Evolutionary conservation across 352 stramenopile species (phyloP).

Genomic region (Thalassiosira exigua): DNA sequence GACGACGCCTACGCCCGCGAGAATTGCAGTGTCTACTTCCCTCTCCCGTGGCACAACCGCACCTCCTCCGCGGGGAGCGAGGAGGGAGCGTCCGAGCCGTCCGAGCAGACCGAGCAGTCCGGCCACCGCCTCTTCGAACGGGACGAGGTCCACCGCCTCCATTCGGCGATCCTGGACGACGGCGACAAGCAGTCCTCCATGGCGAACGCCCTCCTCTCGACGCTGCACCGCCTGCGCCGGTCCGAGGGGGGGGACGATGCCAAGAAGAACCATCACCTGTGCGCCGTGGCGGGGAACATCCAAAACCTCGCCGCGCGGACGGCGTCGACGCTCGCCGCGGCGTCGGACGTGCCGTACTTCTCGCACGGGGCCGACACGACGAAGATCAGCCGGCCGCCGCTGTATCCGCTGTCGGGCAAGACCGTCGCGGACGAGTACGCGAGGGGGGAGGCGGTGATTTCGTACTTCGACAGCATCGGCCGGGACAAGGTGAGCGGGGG

Average conservation of each 20-base stretch:
- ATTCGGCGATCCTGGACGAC: not conserved
- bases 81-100: too few relatives aligned
- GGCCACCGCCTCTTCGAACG: too few relatives aligned
- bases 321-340: not conserved
- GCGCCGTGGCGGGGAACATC: slow-evolving; percentile 3
- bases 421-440: slow-evolving; percentile 6
- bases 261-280: slow-evolving; percentile 1
- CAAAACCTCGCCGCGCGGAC: not conserved
- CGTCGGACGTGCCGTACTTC: slow-evolving; percentile 5
- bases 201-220: not conserved
- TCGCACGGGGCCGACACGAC: slow-evolving; percentile 10
- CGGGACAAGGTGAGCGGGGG: not conserved
- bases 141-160: not conserved
- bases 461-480: slow-evolving; percentile 1
- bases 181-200: not conserved
- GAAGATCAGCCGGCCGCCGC: slow-evolving; percentile 5
- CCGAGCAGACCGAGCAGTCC: too few relatives aligned
- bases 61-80: too few relatives aligned
- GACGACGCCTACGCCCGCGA: not conserved
- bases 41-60: slow-evolving; percentile 5
- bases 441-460: slow-evolving; percentile 7
- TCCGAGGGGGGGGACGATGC: not conserved
- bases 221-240: not conserved
- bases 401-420: slow-evolving; percentile 11
- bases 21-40: slow-evolving; percentile 19